Evolutionary conservation across 768 basidiomycete species (phyloP), one percentile per base, ranked within the genome.

Genomic region (Termitomyces sp.): DNA sequence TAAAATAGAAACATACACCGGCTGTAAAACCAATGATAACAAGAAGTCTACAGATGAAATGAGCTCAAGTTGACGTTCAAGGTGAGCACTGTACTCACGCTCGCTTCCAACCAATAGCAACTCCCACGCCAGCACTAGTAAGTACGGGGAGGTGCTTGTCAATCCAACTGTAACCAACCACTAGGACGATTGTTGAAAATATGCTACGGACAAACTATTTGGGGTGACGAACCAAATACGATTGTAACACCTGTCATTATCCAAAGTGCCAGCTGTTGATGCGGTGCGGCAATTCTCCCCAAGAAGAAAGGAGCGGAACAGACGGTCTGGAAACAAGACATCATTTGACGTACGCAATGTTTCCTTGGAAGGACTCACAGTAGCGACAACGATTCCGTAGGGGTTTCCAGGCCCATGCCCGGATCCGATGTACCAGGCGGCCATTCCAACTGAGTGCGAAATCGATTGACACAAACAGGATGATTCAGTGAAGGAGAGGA

Each of bases 21-120:
- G 75, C 75, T n/a, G 71, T 68, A 33, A 78, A 78, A 2, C 77
- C 77, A 51, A 75, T 73, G 33, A 75, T 71, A 53, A 78, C 75
- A 19, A 78, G 69, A 28, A 78, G 60, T 26, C 77, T 78, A 33
- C 12, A 37, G 1, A 23, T 12, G 15, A 23, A 37, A 10, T 33
- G 37, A 44, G 53, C 14, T 37, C 37, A 8, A 8, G 30, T 26
- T 12, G 7, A 31, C 1, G 33, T 9, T 19, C 8, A 31, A 17
- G 51, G 26, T 0, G 17, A 17, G 9, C 3, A 23, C 42, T 67
- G 2, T 28, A 41, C 75, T 47, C 63, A 76, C 74, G 72, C 75
- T 66, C 76, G 65, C 55, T 73, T 75, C 75, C 75, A 78, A 15
- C 73, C 75, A 14, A 78, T 48, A 15, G 51, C 43, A 17, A 76